Conservation (phyloP, 2,329 filamentous ascomycete genomes). For the Colletotrichum chlorophyti region DNA sequence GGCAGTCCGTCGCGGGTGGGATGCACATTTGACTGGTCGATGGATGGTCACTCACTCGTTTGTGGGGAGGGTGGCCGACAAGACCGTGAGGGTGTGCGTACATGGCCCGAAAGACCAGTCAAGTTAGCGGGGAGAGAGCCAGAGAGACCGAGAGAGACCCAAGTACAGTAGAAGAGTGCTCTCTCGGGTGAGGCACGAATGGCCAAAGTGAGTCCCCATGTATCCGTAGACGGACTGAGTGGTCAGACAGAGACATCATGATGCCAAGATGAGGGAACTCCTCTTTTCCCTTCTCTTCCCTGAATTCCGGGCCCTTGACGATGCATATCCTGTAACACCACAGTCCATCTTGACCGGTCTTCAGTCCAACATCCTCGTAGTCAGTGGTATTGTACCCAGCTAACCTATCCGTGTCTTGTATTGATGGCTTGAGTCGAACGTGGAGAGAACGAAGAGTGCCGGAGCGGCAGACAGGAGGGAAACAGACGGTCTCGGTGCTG, state of each 20-base stretch:
- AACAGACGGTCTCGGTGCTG: conserved; percentile 9
- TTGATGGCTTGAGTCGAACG: conserved; percentile 9
- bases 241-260: conserved; percentile 15
- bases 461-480: not conserved
- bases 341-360: not conserved
- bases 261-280: conserved; percentile 17
- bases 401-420: conserved; percentile 2
- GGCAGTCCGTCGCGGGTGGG: not conserved
- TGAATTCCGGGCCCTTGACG: conserved; percentile 1
- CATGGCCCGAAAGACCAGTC: conserved; percentile 13
- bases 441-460: not conserved
- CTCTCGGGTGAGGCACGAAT: not conserved
- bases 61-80: conserved; percentile 27
- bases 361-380: too few species aligned
- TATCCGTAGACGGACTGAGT: not conserved
- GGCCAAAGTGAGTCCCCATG: not conserved
- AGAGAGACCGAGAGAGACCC: not conserved
- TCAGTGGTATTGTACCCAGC: not conserved
- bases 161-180: not conserved
- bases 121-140: conserved; percentile 14
- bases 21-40: not conserved
- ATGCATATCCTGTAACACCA: not conserved
- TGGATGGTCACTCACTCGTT: conserved; percentile 18
- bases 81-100: conserved; percentile 19
- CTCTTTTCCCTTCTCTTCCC: conserved; percentile 15